phyloP scores from a whole-genome alignment of 179 eudicot species.

The Beta macrorhiza region DNA sequence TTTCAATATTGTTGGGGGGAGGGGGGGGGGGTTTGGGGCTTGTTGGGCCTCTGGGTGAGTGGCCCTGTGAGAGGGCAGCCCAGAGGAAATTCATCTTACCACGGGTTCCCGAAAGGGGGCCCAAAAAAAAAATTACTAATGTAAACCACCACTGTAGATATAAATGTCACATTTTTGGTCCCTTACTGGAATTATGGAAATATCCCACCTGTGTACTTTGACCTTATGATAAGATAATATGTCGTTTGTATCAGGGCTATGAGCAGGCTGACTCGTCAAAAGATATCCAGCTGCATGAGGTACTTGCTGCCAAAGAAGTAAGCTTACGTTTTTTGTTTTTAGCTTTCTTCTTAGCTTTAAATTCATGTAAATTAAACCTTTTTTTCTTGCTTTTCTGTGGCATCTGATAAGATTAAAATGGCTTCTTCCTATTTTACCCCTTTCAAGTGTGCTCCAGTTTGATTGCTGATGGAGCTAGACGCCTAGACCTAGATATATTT shows the following conservation, averaged over 20 bases:
- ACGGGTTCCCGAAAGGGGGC: no score
- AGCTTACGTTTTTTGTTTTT: neutral
- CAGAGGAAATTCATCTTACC: no score
- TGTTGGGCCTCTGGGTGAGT: no score
- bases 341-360: neutral
- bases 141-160: no score
- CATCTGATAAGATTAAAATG: neutral
- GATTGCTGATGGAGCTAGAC: neutral
- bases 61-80: no score
- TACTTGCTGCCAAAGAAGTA: conserved; percentile 1
- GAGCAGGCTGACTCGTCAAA: neutral
- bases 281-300: neutral
- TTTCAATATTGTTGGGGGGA: no score
- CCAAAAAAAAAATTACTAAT: no score
- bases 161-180: neutral
- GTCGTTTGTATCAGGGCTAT: no score
- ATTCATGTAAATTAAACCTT: neutral
- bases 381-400: neutral
- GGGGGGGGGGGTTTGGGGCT: no score
- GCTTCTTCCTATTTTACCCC: neutral
- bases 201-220: neutral
- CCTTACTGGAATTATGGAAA: neutral
- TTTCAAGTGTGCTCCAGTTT: neutral
- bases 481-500: neutral
- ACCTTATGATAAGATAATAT: neutral